A percentile compares a stretch with the other conserved stretches of the same genome.
Conservation (phyloP, 352 stramenopile species). For the Phytophthora ohioensis region DNA sequence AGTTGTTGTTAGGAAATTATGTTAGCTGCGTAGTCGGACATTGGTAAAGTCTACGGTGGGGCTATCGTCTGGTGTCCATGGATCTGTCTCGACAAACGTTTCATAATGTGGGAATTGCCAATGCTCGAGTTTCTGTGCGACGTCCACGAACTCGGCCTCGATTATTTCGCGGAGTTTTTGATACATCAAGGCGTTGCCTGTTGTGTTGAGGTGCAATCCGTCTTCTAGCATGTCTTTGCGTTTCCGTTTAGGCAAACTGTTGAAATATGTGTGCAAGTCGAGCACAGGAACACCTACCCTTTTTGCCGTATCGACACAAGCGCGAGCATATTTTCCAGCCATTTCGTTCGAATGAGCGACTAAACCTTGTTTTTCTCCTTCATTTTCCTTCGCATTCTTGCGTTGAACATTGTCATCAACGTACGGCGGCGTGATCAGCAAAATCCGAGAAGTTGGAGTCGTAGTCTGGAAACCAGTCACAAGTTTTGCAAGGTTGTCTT, state of each 20-base stretch:
- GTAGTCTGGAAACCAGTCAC: slow-evolving; percentile 29
- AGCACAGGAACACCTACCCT: slow-evolving; percentile 42
- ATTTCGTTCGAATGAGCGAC: slow-evolving; percentile 53
- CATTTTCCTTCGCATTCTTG: slow-evolving; percentile 14
- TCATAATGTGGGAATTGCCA: slow-evolving; percentile 45
- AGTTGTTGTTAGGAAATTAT: not conserved
- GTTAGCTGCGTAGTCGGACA: slow-evolving; percentile 18
- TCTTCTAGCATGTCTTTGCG: slow-evolving; percentile 41
- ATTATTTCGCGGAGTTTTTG: slow-evolving; percentile 30
- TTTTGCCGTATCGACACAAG: slow-evolving; percentile 44
- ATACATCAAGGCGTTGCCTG: slow-evolving; percentile 49
- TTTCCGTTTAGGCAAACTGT: slow-evolving; percentile 40
- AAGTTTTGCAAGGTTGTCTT: slow-evolving; percentile 45
- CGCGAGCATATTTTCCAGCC: slow-evolving; percentile 49
- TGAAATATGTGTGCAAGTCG: slow-evolving; percentile 56
- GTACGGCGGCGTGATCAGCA: slow-evolving; percentile 38
- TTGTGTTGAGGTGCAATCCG: slow-evolving; percentile 56
- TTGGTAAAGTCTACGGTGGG: slow-evolving; percentile 16
- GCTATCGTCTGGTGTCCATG: slow-evolving; percentile 23
- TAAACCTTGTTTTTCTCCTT: slow-evolving; percentile 26
- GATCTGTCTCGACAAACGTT: slow-evolving; percentile 44
- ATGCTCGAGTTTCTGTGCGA: slow-evolving; percentile 25
- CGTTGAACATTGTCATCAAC: slow-evolving; percentile 46
- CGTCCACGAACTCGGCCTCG: slow-evolving; percentile 16
- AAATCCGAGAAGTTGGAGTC: slow-evolving; percentile 28